Evolutionary conservation across 306 rosid genomes (phyloP).

Genomic region (Malus domestica): DNA sequence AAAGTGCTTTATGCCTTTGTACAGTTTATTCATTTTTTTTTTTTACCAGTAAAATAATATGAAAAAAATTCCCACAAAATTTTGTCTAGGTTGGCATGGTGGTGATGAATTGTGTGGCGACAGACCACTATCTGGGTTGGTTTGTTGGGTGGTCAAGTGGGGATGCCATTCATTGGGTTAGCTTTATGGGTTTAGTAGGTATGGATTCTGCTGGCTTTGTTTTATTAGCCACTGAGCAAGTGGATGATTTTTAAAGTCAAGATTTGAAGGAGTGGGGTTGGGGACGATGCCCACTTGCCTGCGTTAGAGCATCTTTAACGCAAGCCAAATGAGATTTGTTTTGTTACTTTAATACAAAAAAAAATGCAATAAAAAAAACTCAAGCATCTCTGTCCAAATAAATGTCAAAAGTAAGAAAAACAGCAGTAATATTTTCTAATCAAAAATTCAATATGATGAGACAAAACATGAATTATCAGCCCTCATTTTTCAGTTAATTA

Average conservation of each 20-base stretch:
- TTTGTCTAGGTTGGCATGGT: background rate
- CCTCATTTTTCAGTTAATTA: too few species aligned
- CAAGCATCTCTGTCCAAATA: too few species aligned
- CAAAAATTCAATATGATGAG: too few species aligned
- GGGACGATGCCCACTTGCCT: constrained; percentile 16
- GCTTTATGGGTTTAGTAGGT: background rate
- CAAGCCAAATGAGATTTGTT: too few species aligned
- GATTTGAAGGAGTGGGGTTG: constrained; percentile 7
- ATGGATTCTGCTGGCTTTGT: constrained; percentile 4
- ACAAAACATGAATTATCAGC: too few species aligned
- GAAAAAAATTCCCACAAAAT: background rate
- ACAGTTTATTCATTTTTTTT: background rate
- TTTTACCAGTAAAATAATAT: background rate
- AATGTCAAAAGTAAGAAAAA: too few species aligned
- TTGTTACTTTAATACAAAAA: too few species aligned
- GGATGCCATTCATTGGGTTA: background rate
- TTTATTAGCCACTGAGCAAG: constrained; percentile 13
- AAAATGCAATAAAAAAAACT: too few species aligned
- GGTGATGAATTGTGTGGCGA: constrained; percentile 3
- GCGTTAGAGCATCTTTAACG: too few species aligned
- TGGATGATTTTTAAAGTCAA: constrained; percentile 20
- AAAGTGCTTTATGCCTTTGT: background rate
- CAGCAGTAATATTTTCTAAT: too few species aligned
- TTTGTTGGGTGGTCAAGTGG: background rate
- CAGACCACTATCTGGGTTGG: background rate